A percentile compares a stretch with the other conserved stretches of the same genome.
These are phyloP conservation scores for Furcasterigmium sp. DNA, from an alignment of 2,329 filamentous ascomycete species.

Conservation along the genomic window DNA sequence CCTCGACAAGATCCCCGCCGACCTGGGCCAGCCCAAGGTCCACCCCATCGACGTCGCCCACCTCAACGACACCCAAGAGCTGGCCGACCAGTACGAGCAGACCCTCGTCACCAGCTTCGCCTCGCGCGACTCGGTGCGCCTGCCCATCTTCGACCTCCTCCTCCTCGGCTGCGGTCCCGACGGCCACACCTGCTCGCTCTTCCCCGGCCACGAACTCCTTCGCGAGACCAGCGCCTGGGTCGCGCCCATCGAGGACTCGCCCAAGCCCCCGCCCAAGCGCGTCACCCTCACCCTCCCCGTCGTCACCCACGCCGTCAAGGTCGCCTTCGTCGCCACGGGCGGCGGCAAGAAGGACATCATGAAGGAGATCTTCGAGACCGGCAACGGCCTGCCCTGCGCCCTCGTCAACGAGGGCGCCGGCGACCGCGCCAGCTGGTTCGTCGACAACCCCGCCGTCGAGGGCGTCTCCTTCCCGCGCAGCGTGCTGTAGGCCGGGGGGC, in stretches of 20 bases:
- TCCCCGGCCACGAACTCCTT: constrained; percentile 83
- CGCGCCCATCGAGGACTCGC: constrained; percentile 83
- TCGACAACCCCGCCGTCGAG: constrained; percentile 78
- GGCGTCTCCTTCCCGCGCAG: constrained; percentile 78
- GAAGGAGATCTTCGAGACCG: constrained; percentile 87
- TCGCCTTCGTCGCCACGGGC: constrained; percentile 90
- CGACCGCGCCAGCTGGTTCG: constrained; percentile 93
- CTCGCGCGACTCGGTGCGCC: constrained; percentile 84
- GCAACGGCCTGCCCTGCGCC: constrained; percentile 74
- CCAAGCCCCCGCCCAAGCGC: constrained; percentile 85
- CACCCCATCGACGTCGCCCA: constrained; percentile 66
- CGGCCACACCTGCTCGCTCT: constrained; percentile 94
- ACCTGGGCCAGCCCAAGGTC: constrained; percentile 62
- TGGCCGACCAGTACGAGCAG: constrained; percentile 92
- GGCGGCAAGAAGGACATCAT: constrained; percentile 85
- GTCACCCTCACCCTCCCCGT: constrained; percentile 93
- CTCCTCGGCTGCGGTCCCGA: constrained; percentile 92
- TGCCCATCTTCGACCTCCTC: constrained; percentile 92
- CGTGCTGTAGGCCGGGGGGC: constrained; percentile 45
- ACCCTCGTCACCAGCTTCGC: constrained; percentile 81
- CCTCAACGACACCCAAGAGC: constrained; percentile 78
- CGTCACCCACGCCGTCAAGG: constrained; percentile 76
- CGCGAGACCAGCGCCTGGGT: constrained; percentile 90
- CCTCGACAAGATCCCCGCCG: constrained; percentile 76
- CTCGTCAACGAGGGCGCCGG: constrained; percentile 80